Conservation (phyloP, 2,329 filamentous ascomycete genomes). For the Xylariaceae sp. region DNA sequence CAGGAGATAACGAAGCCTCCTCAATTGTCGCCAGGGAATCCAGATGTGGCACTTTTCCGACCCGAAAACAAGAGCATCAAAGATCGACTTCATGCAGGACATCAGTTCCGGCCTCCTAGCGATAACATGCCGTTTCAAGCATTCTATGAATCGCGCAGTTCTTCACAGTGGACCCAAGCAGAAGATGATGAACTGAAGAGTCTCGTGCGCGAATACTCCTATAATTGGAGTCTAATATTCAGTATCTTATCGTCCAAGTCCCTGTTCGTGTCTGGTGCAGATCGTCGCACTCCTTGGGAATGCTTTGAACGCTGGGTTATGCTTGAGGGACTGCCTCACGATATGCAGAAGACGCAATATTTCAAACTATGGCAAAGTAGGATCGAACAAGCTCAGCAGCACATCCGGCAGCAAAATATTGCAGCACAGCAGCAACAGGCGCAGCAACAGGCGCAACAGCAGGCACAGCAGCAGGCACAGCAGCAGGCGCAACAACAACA, state of each 20-base stretch:
- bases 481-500: constrained; percentile 27
- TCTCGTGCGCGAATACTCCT: constrained; percentile 85
- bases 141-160: constrained; percentile 81
- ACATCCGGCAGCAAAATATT: constrained; percentile 50
- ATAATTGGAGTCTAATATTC: constrained; percentile 96
- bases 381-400: constrained; percentile 54
- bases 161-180: constrained; percentile 84
- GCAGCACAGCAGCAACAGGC: constrained; percentile 34
- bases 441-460: constrained; percentile 5
- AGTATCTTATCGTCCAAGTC: constrained; percentile 70
- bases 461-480: constrained; percentile 29
- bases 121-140: constrained; percentile 85
- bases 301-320: constrained; percentile 97
- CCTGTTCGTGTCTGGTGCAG: constrained; percentile 74
- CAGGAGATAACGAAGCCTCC: constrained; percentile 26
- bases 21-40: constrained; percentile 61
- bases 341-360: constrained; percentile 93
- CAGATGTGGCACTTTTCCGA: constrained; percentile 79
- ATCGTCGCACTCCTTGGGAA: constrained; percentile 93
- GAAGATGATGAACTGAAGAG: constrained; percentile 87
- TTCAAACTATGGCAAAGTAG: constrained; percentile 67
- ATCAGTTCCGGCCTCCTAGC: constrained; percentile 88
- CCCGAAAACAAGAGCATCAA: constrained; percentile 84
- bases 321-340: constrained; percentile 80
- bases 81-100: constrained; percentile 82